Percentiles rank a stretch among this genome's conserved stretches.
phyloP scores from a whole-genome alignment of 2,329 filamentous ascomycete species.

The Beauveria medogensis region DNA sequence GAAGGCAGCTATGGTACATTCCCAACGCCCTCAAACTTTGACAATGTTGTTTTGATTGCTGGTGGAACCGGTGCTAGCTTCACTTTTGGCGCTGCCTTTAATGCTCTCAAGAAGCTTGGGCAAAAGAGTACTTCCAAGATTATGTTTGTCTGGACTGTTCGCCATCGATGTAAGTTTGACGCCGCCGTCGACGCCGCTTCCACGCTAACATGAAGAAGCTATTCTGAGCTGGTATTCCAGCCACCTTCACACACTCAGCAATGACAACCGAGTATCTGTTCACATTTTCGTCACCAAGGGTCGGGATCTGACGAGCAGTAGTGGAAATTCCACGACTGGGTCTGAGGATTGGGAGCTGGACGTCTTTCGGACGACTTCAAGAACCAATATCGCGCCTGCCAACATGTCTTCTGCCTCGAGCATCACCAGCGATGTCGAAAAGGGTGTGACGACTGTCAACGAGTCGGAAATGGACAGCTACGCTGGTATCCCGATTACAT shows the following conservation, averaged over 20 bases:
- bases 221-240: slow-evolving; percentile 30
- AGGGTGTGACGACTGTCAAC: background rate
- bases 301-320: background rate
- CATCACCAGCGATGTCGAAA: background rate
- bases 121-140: slow-evolving; percentile 19
- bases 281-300: slow-evolving; percentile 28
- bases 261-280: slow-evolving; percentile 22
- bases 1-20: slow-evolving; percentile 53
- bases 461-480: slow-evolving; percentile 6
- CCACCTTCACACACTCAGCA: slow-evolving; percentile 25
- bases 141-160: slow-evolving; percentile 34
- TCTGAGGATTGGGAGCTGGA: background rate
- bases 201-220: slow-evolving; percentile 18
- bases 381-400: background rate
- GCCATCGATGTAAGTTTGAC: slow-evolving; percentile 24
- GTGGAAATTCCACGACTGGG: background rate
- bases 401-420: background rate
- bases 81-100: slow-evolving; percentile 32
- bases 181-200: background rate
- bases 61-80: slow-evolving; percentile 56
- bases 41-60: slow-evolving; percentile 51
- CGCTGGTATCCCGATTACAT: slow-evolving; percentile 19
- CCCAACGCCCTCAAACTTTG: slow-evolving; percentile 42
- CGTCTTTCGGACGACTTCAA: background rate
- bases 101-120: slow-evolving; percentile 24